Evolutionary conservation across 371 early-diverging fungal species (phyloP), one percentile per base, ranked within the genome.

Genomic region (Mortierella sp.): DNA sequence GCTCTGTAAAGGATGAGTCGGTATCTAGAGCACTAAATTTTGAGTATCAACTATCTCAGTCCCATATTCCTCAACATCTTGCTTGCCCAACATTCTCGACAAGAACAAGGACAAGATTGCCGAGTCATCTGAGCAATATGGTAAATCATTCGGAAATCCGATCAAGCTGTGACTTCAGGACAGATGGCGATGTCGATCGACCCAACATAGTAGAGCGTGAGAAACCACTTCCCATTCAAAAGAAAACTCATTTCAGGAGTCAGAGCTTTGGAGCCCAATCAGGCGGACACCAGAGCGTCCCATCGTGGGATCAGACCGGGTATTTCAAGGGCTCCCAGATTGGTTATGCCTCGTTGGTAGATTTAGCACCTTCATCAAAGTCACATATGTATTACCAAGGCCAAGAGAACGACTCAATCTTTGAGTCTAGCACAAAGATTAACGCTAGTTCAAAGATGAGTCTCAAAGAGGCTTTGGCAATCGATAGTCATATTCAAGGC

Each of bases 41-140:
- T 39, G 57, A 71, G 16, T 61, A 66, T 26, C 54, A 45, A 16
- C 11, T 39, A 12, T 45, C 47, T 2, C 69, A 59, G 37, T 20
- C 60, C 3, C 28, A 39, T 10, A 24, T 26, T 32, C 54, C 51
- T 16, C 49, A 35, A 12, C 61, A 61, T 32, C 55, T 62, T 9
- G 54, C 40, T 5, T 51, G 49, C 37, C 35, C 61, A 16, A 26
- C 35, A 11, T 32, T 66, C 16, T 22, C 64, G 4, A 40, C 22
- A n/a, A 62, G 62, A n/a, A 60, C 55, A 9, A 54, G 64, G 12
- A 54, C 65, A n/a, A 64, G 62, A 28, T 57, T 60, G 0, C 80
- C 75, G 1, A 79, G 80, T 24, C 75, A 75, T 24, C 49, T 79
- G 75, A 79, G 72, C 35, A 66, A 71, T 22, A 66, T 78, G 70